Evolutionary conservation across 2,329 filamentous ascomycete species (phyloP).

Genomic region (Colletotrichum gigasporum): DNA sequence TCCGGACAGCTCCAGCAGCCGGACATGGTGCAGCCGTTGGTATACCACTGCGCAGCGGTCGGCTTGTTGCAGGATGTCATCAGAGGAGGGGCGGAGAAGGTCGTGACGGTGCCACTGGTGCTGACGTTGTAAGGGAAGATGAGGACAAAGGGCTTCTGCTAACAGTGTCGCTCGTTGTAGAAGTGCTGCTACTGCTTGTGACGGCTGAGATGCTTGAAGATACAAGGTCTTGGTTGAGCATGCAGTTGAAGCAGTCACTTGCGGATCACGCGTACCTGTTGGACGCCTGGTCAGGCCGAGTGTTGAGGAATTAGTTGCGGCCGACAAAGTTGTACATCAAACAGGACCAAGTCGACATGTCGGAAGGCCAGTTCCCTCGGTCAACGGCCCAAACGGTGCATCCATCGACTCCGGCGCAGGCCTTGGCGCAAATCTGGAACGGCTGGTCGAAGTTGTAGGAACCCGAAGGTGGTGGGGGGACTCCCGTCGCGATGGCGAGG

Average conservation of each 20-base stretch:
- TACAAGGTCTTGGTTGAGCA: not conserved
- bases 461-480: not conserved
- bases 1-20: conserved; percentile 9
- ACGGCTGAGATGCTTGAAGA: not conserved
- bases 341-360: not conserved
- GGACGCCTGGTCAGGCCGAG: not conserved
- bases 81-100: conserved; percentile 7
- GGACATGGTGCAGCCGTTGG: conserved; percentile 19
- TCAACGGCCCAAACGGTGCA: not conserved
- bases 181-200: not conserved
- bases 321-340: conserved; percentile 3
- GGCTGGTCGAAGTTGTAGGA: not conserved
- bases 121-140: not conserved
- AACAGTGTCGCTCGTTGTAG: not conserved
- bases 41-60: conserved; percentile 6
- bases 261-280: not conserved
- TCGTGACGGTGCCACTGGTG: not conserved
- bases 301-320: conserved; percentile 1
- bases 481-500: not conserved
- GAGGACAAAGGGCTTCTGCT: not conserved
- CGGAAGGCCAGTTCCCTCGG: not conserved
- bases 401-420: no score
- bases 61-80: not conserved
- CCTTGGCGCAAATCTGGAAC: conserved; percentile 5
- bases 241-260: conserved; percentile 5